These are phyloP conservation scores for Colletotrichum sublineola DNA, from an alignment of 2,329 filamentous ascomycete species.

Conservation along the genomic window DNA sequence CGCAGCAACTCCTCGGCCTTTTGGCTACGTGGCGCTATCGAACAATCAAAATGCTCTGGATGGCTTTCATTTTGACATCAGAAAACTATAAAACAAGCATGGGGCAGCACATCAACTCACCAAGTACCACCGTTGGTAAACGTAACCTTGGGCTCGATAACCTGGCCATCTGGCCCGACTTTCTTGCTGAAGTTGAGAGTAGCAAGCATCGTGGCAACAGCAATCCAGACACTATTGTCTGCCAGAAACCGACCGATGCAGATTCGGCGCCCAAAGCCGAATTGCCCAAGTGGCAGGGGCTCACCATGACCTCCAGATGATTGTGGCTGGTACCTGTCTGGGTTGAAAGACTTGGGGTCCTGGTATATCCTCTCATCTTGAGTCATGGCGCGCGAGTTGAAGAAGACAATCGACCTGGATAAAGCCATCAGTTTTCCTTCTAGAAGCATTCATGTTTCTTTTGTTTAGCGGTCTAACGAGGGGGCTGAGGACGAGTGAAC, in stretches of 20 bases:
- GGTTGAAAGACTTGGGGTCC: constrained; percentile 59
- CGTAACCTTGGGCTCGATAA: constrained; percentile 35
- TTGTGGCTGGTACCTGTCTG: constrained; percentile 57
- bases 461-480: constrained; percentile 6
- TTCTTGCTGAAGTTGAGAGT: constrained; percentile 49
- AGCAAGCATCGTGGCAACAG: constrained; percentile 52
- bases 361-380: constrained; percentile 56
- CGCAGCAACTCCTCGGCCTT: constrained; percentile 28
- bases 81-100: not conserved
- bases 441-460: constrained; percentile 35
- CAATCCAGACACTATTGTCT: constrained; percentile 54
- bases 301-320: constrained; percentile 52
- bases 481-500: constrained; percentile 22
- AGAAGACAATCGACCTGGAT: constrained; percentile 53
- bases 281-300: constrained; percentile 59
- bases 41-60: constrained; percentile 51
- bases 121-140: constrained; percentile 41
- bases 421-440: constrained; percentile 30
- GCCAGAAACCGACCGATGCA: constrained; percentile 52
- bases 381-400: constrained; percentile 61
- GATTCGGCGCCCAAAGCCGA: constrained; percentile 52
- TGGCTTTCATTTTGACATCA: constrained; percentile 45
- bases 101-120: constrained; percentile 27
- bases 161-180: constrained; percentile 51
- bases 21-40: constrained; percentile 36